Evolutionary conservation across 2,329 filamentous ascomycete species (phyloP).

Genomic region (Eutypa lata): DNA sequence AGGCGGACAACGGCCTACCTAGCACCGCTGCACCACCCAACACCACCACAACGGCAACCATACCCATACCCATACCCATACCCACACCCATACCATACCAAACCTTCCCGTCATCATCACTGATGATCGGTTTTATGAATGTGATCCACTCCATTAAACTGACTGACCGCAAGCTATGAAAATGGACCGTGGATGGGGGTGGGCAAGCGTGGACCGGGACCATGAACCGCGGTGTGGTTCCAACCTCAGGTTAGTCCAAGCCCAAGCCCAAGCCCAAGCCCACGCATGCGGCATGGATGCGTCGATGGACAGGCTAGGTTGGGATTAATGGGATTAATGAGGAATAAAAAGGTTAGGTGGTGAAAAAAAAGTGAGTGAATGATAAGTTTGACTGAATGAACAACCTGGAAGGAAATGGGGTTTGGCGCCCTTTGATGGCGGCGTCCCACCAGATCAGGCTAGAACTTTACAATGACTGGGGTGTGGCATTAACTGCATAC

Average conservation of each 20-base stretch:
- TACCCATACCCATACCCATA: too few species aligned
- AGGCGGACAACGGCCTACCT: neutral
- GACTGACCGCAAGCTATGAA: neutral
- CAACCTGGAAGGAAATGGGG: neutral
- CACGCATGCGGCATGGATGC: neutral
- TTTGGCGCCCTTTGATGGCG: neutral
- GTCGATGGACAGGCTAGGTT: neutral
- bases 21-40: neutral
- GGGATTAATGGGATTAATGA: neutral
- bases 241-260: neutral
- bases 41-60: neutral
- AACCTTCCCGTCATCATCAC: neutral
- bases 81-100: neutral
- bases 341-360: neutral
- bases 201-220: neutral
- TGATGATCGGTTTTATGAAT: neutral
- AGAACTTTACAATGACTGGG: neutral
- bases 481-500: neutral
- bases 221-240: neutral
- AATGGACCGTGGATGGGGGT: neutral
- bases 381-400: neutral
- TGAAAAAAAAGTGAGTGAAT: neutral
- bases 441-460: neutral
- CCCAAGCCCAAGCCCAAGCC: neutral
- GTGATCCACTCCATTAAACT: neutral